These are phyloP conservation scores for Austroboletus rostrupii DNA, from an alignment of 1,284 basidiomycete genomes.

Conservation along the genomic window DNA sequence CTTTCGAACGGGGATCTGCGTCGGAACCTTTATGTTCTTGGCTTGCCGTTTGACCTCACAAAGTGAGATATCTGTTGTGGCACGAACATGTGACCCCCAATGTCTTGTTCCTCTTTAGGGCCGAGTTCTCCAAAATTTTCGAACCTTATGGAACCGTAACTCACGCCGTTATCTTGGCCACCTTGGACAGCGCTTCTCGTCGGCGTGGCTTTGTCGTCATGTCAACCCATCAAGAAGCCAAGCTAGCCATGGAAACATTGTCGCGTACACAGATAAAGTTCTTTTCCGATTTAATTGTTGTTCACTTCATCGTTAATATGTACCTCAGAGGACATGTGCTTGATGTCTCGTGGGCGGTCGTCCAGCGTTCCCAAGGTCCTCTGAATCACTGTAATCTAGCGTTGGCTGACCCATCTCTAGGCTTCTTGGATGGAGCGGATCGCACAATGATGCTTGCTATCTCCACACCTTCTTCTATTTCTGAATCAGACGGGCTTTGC, in stretches of 20 bases:
- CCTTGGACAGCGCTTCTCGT: conserved; percentile 74
- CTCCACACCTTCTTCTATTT: conserved; percentile 34
- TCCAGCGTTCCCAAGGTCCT: conserved; percentile 72
- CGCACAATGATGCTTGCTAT: conserved; percentile 56
- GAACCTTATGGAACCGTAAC: conserved; percentile 59
- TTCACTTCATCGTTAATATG: neutral
- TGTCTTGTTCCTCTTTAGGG: conserved; percentile 33
- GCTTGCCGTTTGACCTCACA: conserved; percentile 70
- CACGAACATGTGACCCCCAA: neutral
- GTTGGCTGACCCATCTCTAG: conserved; percentile 32
- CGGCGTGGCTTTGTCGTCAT: conserved; percentile 78
- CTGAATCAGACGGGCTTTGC: conserved; percentile 26
- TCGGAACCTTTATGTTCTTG: conserved; percentile 76
- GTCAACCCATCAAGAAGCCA: conserved; percentile 66
- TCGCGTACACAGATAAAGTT: conserved; percentile 65
- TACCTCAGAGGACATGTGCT: conserved; percentile 57
- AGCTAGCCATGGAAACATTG: conserved; percentile 56
- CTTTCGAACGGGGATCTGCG: conserved; percentile 47
- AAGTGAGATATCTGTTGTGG: conserved; percentile 44
- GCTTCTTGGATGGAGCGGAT: conserved; percentile 76
- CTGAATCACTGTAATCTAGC: neutral
- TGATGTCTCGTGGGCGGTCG: conserved; percentile 79
- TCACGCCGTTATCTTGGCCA: conserved; percentile 75
- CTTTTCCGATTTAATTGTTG: neutral
- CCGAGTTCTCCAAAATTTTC: conserved; percentile 60